Conservation (phyloP, 2,329 filamentous ascomycete species). For the Akanthomyces muscarius region DNA sequence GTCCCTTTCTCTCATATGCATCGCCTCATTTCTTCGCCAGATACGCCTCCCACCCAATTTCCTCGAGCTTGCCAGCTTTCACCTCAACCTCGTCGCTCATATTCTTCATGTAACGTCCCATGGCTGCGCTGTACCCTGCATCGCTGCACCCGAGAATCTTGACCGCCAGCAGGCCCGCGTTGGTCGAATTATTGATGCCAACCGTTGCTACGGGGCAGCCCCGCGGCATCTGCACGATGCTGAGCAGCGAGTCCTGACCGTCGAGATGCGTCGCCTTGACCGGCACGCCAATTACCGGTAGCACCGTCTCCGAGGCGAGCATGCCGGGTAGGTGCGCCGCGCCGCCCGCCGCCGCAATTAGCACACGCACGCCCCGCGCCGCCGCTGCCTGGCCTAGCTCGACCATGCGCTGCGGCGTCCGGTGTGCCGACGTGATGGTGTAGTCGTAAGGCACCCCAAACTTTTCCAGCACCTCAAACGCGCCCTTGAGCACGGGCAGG, state of each 20-base stretch:
- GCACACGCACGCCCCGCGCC: conserved; percentile 62
- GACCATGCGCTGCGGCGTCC: conserved; percentile 68
- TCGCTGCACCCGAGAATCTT: conserved; percentile 58
- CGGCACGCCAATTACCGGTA: conserved; percentile 75
- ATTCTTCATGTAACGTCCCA: conserved; percentile 58
- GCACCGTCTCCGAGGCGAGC: conserved; percentile 63
- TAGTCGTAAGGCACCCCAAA: conserved; percentile 69
- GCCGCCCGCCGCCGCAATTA: conserved; percentile 73
- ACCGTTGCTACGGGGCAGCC: conserved; percentile 73
- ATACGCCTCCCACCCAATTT: conserved; percentile 55
- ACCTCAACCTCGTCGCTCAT: conserved; percentile 61
- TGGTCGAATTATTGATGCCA: conserved; percentile 76
- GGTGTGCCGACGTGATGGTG: conserved; percentile 76
- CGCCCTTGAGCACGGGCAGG: conserved; percentile 62
- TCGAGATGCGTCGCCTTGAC: conserved; percentile 71
- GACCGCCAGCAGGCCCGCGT: conserved; percentile 68
- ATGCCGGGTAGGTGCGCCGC: conserved; percentile 74
- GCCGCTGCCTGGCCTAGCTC: conserved; percentile 61
- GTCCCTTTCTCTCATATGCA: neutral
- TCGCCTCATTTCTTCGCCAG: conserved; percentile 31
- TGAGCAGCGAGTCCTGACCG: conserved; percentile 66
- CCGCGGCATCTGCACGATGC: conserved; percentile 74
- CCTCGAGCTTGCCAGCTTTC: conserved; percentile 56
- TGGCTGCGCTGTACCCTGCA: conserved; percentile 49
- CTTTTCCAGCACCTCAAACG: conserved; percentile 61